Conservation (phyloP, 495 filamentous ascomycete genomes). For the Penicillium canescens region DNA sequence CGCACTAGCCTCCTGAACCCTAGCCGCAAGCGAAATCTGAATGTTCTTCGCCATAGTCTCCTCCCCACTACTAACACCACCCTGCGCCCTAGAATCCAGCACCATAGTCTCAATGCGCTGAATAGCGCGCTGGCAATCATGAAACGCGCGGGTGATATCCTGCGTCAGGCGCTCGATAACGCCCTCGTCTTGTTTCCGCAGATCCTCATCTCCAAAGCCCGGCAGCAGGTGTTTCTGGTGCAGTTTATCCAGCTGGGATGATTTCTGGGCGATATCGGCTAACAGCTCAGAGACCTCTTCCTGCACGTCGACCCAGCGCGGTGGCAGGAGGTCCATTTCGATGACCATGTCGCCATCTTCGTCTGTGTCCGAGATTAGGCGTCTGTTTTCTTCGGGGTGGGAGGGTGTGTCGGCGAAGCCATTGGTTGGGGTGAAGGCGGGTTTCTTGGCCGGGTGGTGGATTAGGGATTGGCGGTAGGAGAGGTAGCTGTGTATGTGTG, state of each 20-base stretch:
- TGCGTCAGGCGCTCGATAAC: slow-evolving; percentile 90
- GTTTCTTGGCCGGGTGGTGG: slow-evolving; percentile 88
- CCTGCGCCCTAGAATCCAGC: slow-evolving; percentile 65
- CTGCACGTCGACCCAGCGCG: slow-evolving; percentile 92
- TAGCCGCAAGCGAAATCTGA: slow-evolving; percentile 80
- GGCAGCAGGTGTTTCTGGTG: slow-evolving; percentile 97
- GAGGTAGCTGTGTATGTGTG: slow-evolving; percentile 73
- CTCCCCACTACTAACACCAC: slow-evolving; percentile 72
- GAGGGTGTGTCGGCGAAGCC: slow-evolving; percentile 66
- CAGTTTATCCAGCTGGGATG: slow-evolving; percentile 80
- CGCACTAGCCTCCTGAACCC: slow-evolving; percentile 92
- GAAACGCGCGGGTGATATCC: slow-evolving; percentile 84
- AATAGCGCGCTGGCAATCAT: slow-evolving; percentile 85
- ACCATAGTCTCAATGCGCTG: slow-evolving; percentile 85
- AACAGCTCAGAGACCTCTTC: slow-evolving; percentile 88
- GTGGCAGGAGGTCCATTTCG: slow-evolving; percentile 96
- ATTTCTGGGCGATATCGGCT: slow-evolving; percentile 78
- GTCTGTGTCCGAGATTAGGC: slow-evolving; percentile 73
- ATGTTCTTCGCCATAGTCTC: slow-evolving; percentile 97
- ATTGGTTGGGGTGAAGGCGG: slow-evolving; percentile 69
- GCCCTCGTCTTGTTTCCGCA: slow-evolving; percentile 77
- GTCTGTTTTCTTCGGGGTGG: slow-evolving; percentile 76
- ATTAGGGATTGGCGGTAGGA: slow-evolving; percentile 98
- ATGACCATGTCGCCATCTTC: slow-evolving; percentile 94
- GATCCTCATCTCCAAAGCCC: slow-evolving; percentile 92